phyloP scores from a whole-genome alignment of 441 rosid species.

The Aleurites moluccanus region DNA sequence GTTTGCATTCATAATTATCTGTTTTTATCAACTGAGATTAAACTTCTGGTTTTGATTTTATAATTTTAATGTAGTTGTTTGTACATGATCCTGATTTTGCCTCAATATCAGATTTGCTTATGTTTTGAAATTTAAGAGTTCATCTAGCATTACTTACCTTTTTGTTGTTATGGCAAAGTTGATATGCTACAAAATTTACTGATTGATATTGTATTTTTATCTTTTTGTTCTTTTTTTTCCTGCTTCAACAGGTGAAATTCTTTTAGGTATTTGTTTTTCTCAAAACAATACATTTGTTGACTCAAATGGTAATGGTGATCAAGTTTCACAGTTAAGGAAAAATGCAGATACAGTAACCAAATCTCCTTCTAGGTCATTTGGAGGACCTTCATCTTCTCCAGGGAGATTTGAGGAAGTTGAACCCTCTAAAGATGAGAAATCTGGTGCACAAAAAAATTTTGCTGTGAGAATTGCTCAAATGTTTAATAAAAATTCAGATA shows the following conservation, averaged over 20 bases:
- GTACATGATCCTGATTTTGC: neutral
- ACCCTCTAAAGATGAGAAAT: slow-evolving; percentile 51
- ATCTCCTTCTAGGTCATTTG: slow-evolving; percentile 38
- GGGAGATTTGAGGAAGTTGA: slow-evolving; percentile 49
- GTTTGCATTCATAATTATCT: neutral
- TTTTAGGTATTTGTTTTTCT: slow-evolving; percentile 56
- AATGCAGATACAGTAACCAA: slow-evolving; percentile 35
- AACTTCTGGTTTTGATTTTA: neutral
- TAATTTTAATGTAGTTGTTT: neutral
- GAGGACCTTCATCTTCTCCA: slow-evolving; percentile 46
- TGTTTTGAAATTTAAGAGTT: slow-evolving; percentile 7
- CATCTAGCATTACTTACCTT: neutral
- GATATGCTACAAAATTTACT: neutral
- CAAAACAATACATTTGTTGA: slow-evolving; percentile 50
- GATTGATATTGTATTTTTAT: slow-evolving; percentile 7
- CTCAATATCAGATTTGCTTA: neutral
- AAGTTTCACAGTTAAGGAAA: slow-evolving; percentile 33
- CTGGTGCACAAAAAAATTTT: slow-evolving; percentile 49
- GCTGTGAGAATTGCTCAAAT: slow-evolving; percentile 78
- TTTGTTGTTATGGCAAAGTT: neutral
- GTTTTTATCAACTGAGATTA: neutral
- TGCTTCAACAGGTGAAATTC: slow-evolving; percentile 73
- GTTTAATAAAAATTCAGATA: slow-evolving; percentile 63
- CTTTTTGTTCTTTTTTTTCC: slow-evolving; percentile 7
- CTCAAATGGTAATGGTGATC: slow-evolving; percentile 31